Base-by-base conservation (phyloP, 2,329 filamentous ascomycete species). In the Fusarium drepaniforme region DNA sequence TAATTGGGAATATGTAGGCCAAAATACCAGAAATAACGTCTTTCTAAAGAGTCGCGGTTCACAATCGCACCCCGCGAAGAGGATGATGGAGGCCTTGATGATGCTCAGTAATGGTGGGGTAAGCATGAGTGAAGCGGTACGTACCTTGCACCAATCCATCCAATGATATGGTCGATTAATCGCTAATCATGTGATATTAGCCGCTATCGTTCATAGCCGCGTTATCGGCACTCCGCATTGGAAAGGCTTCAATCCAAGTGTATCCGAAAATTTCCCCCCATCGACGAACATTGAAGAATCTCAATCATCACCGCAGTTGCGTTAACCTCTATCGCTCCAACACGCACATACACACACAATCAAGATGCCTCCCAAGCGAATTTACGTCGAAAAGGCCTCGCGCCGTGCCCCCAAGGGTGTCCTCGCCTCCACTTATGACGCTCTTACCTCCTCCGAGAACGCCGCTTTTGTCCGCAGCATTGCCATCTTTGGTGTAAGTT, bases 401-500 rank as follows among this genome's bases (percentile, higher is more conserved):
- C 77, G 81, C 72, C 83, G 83, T 73, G 81, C 85, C 59, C 82
- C 85, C 70, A 83, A 84, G 72, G 88, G 91, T 73, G 87, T 90
- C 82, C 76, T 93, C 75, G 85, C 85, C 77, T 86, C 86, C 67
- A 86, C 89, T 75, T 93, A 93, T 83, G 87, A 89, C 71, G 86
- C 90, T 75, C 80, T 93, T 79, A 93, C 91, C 66, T 89, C 89
- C 33, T 83, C 92, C 38, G 92, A 94, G 80, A 94, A 94, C 83
- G 88, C 90, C 59, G 89, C 91, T 67, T 89, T 93, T 67, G 92
- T 94, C 70, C 88, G 90, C 78, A 93, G 92, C 80, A 84, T 94
- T 76, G 86, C 90, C 74, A 82, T 93, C 78, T 94, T 94, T 80
- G 91, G 91, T 66, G 92, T 94, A 87, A 81, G 91, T 86, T 53